Percentiles rank a stretch among this genome's conserved stretches.
These are phyloP conservation scores for Penicillium mononematosum DNA, from an alignment of 495 filamentous ascomycete genomes.

Conservation along the genomic window DNA sequence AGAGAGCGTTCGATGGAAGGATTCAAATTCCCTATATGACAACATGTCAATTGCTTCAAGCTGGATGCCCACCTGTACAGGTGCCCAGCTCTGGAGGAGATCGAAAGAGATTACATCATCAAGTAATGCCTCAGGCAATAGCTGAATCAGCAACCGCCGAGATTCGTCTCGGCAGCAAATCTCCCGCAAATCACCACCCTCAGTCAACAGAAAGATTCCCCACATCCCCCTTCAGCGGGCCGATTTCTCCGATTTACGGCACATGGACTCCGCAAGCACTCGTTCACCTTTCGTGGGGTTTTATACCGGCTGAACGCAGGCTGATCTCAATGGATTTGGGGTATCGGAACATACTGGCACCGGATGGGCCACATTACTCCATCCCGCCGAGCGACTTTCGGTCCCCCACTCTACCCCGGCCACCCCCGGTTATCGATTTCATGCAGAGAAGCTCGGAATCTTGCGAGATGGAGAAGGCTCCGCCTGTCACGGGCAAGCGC, in stretches of 20 bases:
- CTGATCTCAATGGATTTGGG: conserved; percentile 45
- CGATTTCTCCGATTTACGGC: conserved; percentile 51
- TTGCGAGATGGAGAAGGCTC: conserved; percentile 44
- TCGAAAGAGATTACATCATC: background rate
- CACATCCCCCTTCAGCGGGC: conserved; percentile 8
- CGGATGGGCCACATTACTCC: conserved; percentile 37
- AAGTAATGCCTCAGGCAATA: conserved; percentile 8
- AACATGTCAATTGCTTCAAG: too few relatives aligned
- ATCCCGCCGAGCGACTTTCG: conserved; percentile 45
- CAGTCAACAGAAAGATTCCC: background rate
- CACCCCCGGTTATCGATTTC: conserved; percentile 35
- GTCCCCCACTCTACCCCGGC: conserved; percentile 40
- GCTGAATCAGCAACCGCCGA: conserved; percentile 37
- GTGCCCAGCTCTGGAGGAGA: too few relatives aligned
- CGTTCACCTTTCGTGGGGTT: conserved; percentile 31
- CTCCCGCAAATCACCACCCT: conserved; percentile 7
- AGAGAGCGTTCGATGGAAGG: background rate
- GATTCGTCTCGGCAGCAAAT: conserved; percentile 21
- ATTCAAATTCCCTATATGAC: background rate
- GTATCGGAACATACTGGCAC: conserved; percentile 41
- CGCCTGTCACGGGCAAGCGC: conserved; percentile 47
- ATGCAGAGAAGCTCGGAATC: conserved; percentile 37
- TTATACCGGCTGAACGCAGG: conserved; percentile 37
- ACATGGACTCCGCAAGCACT: conserved; percentile 26
- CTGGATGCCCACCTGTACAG: too few relatives aligned